Evolutionary conservation across 2,329 filamentous ascomycete species (phyloP).

Genomic region (Phialophora chinensis): DNA sequence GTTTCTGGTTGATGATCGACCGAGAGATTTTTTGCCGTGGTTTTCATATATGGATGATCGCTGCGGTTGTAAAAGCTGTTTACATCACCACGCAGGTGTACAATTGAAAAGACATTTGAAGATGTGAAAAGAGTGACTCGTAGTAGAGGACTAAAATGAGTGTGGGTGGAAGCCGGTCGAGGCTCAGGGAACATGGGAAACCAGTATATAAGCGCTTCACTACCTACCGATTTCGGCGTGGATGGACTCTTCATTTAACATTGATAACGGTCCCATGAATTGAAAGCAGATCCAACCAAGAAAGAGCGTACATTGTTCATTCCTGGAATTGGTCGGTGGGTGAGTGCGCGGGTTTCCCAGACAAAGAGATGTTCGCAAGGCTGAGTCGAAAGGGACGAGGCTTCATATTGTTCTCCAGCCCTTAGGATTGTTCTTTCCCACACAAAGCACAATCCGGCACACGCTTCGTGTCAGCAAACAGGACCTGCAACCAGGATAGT

Average conservation of each 20-base stretch:
- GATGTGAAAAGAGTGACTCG: slow-evolving; percentile 20
- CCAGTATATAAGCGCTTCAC: neutral
- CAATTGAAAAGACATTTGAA: slow-evolving; percentile 13
- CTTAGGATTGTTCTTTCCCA: slow-evolving; percentile 36
- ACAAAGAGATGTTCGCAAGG: slow-evolving; percentile 23
- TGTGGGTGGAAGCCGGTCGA: slow-evolving; percentile 4
- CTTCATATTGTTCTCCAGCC: slow-evolving; percentile 37
- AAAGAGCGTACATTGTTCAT: slow-evolving; percentile 1
- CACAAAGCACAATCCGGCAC: slow-evolving; percentile 18
- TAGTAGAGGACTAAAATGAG: slow-evolving; percentile 17
- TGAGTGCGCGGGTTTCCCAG: neutral
- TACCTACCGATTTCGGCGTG: neutral
- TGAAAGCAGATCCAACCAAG: slow-evolving; percentile 1
- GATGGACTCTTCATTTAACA: neutral
- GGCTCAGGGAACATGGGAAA: neutral
- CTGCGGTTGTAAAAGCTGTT: neutral
- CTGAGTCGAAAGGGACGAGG: slow-evolving; percentile 27
- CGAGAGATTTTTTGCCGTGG: too few relatives aligned
- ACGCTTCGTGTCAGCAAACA: neutral
- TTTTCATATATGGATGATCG: neutral
- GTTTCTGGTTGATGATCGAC: neutral
- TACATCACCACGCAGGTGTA: slow-evolving; percentile 14
- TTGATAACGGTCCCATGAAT: neutral
- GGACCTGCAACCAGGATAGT: neutral
- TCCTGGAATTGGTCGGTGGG: neutral